phyloP scores from a whole-genome alignment of 2,329 filamentous ascomycete genomes.

The Ascochyta lentis region DNA sequence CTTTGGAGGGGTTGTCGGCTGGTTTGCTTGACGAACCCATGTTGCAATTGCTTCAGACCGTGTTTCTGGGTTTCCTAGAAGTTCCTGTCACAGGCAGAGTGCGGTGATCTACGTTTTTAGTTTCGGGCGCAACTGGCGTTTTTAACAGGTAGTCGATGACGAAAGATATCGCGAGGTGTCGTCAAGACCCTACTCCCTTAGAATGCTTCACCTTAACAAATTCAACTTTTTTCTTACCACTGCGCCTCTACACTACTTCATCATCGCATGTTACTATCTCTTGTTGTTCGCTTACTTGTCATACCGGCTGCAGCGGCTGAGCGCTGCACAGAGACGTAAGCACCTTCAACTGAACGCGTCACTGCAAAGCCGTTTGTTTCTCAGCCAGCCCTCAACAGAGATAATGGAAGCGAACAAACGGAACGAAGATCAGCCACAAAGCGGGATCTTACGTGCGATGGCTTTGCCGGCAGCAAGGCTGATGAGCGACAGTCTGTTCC shows the following conservation, averaged over 20 bases:
- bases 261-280: neutral
- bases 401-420: constrained; percentile 3
- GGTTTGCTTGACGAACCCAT: constrained; percentile 16
- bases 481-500: constrained; percentile 7
- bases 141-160: constrained; percentile 15
- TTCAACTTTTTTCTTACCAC: neutral
- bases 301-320: neutral
- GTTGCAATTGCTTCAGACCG: neutral
- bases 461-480: constrained; percentile 6
- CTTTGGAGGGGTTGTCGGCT: constrained; percentile 35
- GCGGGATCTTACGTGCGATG: constrained; percentile 2
- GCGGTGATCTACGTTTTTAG: neutral
- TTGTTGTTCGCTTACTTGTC: neutral
- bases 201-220: neutral
- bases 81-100: neutral
- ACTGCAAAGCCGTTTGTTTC: constrained; percentile 3
- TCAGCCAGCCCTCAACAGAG: constrained; percentile 12
- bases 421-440: constrained; percentile 4
- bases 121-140: neutral
- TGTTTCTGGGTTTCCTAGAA: neutral
- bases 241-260: neutral
- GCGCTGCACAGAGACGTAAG: neutral
- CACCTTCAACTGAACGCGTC: neutral
- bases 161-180: constrained; percentile 17
- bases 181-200: constrained; percentile 16